Conservation (phyloP, 352 stramenopile species). For the Globisporangium uncinulatum region DNA sequence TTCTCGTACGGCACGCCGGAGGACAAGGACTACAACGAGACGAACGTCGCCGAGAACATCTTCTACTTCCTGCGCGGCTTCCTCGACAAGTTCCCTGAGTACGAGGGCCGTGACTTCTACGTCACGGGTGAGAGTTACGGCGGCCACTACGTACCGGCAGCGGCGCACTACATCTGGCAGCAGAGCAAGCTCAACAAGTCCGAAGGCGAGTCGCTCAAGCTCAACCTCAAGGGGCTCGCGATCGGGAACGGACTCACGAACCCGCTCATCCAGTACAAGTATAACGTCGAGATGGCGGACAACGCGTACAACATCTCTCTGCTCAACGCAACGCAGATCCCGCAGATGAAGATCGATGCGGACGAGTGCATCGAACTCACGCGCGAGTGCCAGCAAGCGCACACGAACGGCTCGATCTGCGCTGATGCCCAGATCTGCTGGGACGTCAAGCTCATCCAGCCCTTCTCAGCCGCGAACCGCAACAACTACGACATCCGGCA, state of each 20-base stretch:
- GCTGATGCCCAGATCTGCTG: constrained; percentile 33
- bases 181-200: constrained; percentile 8
- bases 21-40: constrained; percentile 30
- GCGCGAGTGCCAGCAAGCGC: constrained; percentile 18
- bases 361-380: constrained; percentile 37
- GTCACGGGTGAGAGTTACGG: constrained; percentile 34
- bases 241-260: constrained; percentile 16
- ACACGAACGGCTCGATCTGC: constrained; percentile 19
- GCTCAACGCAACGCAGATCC: constrained; percentile 24
- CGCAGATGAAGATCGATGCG: constrained; percentile 34
- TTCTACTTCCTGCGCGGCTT: constrained; percentile 33
- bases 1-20: constrained; percentile 22
- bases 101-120: constrained; percentile 23
- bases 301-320: constrained; percentile 70
- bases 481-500: constrained; percentile 64
- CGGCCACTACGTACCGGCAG: constrained; percentile 31
- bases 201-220: constrained; percentile 1
- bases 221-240: constrained; percentile 32
- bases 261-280: constrained; percentile 23
- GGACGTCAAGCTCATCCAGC: constrained; percentile 30
- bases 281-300: constrained; percentile 53
- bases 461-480: constrained; percentile 25
- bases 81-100: constrained; percentile 24
- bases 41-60: constrained; percentile 33
- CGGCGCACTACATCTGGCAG: constrained; percentile 25